Percentiles rank a stretch among this genome's conserved stretches.
Conservation (phyloP, 75 land plant species). For the Pinus tabuliformis region DNA sequence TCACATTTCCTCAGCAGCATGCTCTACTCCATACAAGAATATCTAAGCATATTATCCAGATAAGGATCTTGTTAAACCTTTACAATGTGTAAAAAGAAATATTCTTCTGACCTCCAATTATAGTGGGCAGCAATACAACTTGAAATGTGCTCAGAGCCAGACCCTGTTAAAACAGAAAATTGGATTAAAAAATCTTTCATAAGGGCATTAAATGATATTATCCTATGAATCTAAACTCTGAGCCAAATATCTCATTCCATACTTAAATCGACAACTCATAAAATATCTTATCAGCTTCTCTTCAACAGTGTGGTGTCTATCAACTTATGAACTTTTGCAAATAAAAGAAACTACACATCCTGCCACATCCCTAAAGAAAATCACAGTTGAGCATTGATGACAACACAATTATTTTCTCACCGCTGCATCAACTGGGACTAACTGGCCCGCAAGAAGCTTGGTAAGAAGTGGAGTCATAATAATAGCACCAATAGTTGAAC, state of each 20-base stretch:
- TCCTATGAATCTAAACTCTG: not conserved
- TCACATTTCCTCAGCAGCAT: not conserved
- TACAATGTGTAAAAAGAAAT: not conserved
- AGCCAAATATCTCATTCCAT: not conserved
- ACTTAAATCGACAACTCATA: not conserved
- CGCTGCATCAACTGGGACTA: conserved; percentile 98
- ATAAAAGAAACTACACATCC: not conserved
- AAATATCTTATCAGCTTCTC: not conserved
- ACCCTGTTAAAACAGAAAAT: conserved; percentile 41
- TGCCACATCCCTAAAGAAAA: not conserved
- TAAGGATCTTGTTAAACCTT: not conserved
- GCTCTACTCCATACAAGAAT: not conserved
- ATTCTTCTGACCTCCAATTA: conserved; percentile 68
- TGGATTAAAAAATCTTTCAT: not conserved
- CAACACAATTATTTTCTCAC: conserved; percentile 28
- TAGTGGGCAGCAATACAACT: conserved; percentile 88
- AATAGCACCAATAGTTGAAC: conserved; percentile 97
- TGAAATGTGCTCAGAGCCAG: conserved; percentile 95
- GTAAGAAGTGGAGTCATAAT: conserved; percentile 98
- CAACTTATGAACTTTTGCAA: not conserved
- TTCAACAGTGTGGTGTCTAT: not conserved
- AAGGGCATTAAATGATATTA: not conserved
- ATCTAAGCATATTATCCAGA: not conserved
- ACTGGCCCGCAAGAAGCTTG: conserved; percentile 94
- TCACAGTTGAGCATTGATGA: not conserved